Conservation (phyloP, 1,139 yeast species). For the Taphrina communis region DNA sequence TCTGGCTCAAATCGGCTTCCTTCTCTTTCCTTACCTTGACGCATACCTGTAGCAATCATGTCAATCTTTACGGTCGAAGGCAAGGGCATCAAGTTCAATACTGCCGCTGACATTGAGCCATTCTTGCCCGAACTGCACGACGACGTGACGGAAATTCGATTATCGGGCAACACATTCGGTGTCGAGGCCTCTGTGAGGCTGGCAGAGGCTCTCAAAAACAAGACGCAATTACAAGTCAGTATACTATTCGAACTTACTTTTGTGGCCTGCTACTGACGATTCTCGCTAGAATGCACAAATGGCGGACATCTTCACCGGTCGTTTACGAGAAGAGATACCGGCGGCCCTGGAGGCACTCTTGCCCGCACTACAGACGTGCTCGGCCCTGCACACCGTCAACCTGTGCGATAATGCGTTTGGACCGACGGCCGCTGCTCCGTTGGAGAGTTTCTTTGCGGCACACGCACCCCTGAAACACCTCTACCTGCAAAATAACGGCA, state of each 20-base stretch:
- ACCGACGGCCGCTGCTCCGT: conserved; percentile 87
- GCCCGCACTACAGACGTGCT: conserved; percentile 72
- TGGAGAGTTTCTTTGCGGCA: conserved; percentile 74
- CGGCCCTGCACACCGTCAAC: conserved; percentile 73
- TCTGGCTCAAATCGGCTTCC: background rate
- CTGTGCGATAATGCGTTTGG: conserved; percentile 97
- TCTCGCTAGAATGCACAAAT: conserved; percentile 66
- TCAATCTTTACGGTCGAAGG: conserved; percentile 66
- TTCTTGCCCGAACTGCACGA: conserved; percentile 62
- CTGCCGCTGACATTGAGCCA: conserved; percentile 74
- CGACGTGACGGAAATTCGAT: conserved; percentile 66
- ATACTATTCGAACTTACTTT: no score
- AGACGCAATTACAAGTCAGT: conserved; percentile 57
- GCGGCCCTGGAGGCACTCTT: conserved; percentile 73
- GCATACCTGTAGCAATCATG: conserved; percentile 9
- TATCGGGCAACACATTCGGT: conserved; percentile 94
- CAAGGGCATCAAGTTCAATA: conserved; percentile 75
- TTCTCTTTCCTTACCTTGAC: background rate
- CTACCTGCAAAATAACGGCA: conserved; percentile 89
- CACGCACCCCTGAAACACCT: conserved; percentile 84
- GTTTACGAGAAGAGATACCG: conserved; percentile 94
- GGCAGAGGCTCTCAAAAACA: conserved; percentile 62
- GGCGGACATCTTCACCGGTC: conserved; percentile 91
- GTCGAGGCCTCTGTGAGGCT: conserved; percentile 80
- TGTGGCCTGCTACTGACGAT: no score